Evolutionary conservation across 2,329 filamentous ascomycete species (phyloP), one percentile per base, ranked within the genome.

Genomic region (Talaromyces islandicus): DNA sequence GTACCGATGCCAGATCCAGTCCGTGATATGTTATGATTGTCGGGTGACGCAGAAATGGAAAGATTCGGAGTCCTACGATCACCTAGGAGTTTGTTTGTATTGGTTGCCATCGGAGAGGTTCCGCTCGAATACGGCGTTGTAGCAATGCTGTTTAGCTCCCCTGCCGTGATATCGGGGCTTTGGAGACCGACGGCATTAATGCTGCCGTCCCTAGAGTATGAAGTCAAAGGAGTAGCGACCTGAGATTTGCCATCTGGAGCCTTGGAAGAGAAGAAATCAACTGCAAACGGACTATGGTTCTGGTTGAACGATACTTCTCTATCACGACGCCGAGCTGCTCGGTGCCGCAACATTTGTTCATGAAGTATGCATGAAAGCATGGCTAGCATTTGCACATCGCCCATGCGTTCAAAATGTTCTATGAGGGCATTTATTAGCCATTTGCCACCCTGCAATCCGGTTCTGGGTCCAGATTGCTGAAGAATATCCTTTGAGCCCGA

Each of bases 301-400:
- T 74, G 73, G 66, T 76, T 75, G n/a, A 75, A 65, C 30, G 61
- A 59, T 51, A 60, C 61, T 41, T 62, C 62, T 58, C 62, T 53
- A 17, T 61, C 59, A 38, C 59, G 41, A 12, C 56, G 59, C 43
- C 59, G 59, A 29, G 38, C 51, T 29, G 57, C 21, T 35, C 67
- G 72, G 25, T 71, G 73, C 41, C 77, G 74, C 12, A 72, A 71
- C 62, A 78, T 77, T 21, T 80, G 77, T 65, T 84, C 79, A 14
- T 79, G 73, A 58, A 87, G 78, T 35, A 87, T 77, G 63, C 83
- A 86, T 4, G 85, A 84, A 41, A 88, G 71, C 81, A 85, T 85
- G n/a, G 84, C 85, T 35, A 88, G 77, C 82, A 87, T 86, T 67
- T 88, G 85, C 1, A 85, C 75, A 69, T 88, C 84, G n/a, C 81